Base-by-base conservation (phyloP, 192 early-diverging fungal species). In the Spizellomyces punctatus region DNA sequence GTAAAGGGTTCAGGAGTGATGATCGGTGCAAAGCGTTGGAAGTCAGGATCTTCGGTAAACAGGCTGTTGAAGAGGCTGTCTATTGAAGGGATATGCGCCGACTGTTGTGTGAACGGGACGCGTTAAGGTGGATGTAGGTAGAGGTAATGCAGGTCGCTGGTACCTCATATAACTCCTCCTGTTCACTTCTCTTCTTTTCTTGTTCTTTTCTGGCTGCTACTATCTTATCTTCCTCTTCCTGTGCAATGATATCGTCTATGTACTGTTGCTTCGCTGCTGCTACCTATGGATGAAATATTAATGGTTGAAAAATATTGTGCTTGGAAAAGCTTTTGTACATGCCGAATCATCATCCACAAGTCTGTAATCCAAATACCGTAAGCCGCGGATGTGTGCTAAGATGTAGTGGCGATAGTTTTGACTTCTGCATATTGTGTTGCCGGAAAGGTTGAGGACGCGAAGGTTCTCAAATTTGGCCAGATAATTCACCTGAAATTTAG, bases 141-240 rank as follows among this genome's bases (percentile, higher is more conserved):
- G 1, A 12, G 50, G 17, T 12, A n/a, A 4, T 54, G 50, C 50
- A 54, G 17, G 17, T 54, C 50, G 17, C 12, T 19, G 17, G 14
- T 19, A 86, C 86, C 57, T 78, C 67, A 55, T 83, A 73, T 8
- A 87, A 65, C 10, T 56, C 66, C 42, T 84, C 85, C 43, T 72
- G 59, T 48, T 85, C 83, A 8, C 17, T 46, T 27, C 66, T 44
- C 47, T 70, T 76, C 46, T 66, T 69, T 6, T 54, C 62, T 44
- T 81, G 75, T 59, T 86, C 82, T 67, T 75, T 83, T 65, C 76
- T 79, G 16, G 77, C 72, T 6, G 60, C 72, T 4, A 71, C 66
- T 16, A 85, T 71, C 66, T 88, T 89, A 49, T 89, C 86, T 58
- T 89, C 87, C 55, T 89, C 85, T 52, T 89, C 87, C 48, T 86